phyloP scores from a whole-genome alignment of 345 rosid species.

The Acer negundo region DNA sequence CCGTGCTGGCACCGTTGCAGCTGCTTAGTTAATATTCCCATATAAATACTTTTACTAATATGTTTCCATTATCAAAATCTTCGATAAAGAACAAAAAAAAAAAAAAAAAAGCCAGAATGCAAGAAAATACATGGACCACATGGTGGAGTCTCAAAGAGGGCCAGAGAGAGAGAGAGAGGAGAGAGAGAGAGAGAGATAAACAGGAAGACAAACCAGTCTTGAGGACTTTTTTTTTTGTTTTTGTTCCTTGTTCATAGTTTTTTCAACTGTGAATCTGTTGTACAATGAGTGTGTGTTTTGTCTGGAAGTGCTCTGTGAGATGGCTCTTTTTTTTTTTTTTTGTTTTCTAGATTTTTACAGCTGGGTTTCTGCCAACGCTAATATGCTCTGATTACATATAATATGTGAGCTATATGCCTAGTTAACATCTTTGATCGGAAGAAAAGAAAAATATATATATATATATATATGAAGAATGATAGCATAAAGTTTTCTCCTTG shows the following conservation, averaged over 20 bases:
- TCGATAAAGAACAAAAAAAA: background rate
- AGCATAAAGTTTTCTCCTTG: background rate
- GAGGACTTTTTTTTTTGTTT: background rate
- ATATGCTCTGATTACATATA: background rate
- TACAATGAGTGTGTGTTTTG: constrained; percentile 14
- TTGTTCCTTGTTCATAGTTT: background rate
- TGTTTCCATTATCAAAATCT: background rate
- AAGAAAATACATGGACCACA: background rate
- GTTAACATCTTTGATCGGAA: background rate
- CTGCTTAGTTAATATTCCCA: constrained; percentile 27
- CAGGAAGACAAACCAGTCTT: constrained; percentile 13
- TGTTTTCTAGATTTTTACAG: background rate
- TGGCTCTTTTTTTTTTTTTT: constrained; percentile 9
- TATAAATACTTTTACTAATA: background rate
- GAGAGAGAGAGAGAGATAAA: constrained; percentile 31
- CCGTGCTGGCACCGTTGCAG: constrained; percentile 48
- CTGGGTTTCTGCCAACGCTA: constrained; percentile 7
- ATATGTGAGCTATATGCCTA: background rate
- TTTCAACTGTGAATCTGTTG: constrained; percentile 19
- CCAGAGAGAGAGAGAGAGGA: constrained; percentile 27
- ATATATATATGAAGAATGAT: background rate
- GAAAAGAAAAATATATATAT: background rate
- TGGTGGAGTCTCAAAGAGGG: constrained; percentile 12
- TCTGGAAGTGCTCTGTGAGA: constrained; percentile 14
- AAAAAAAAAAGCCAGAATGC: too few species aligned